These are phyloP conservation scores for Holtermannia corniformis DNA, from an alignment of 768 basidiomycete species.

Conservation along the genomic window DNA sequence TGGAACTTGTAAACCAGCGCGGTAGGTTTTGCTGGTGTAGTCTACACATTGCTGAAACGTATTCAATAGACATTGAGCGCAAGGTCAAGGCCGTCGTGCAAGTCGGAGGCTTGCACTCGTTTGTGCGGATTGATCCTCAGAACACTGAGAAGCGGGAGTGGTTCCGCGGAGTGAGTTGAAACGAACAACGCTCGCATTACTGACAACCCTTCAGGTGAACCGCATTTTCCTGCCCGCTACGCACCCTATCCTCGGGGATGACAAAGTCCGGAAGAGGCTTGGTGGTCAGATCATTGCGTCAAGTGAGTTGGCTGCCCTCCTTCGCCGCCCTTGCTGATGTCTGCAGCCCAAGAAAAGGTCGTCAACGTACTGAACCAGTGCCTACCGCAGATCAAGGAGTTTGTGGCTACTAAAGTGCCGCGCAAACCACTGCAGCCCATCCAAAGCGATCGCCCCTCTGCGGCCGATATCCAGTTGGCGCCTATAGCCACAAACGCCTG, in stretches of 20 bases:
- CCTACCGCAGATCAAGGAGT: constrained; percentile 55
- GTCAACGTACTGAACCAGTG: constrained; percentile 62
- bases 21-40: no score
- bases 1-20: constrained; percentile 62
- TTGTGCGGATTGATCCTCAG: constrained; percentile 41
- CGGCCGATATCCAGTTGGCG: background rate
- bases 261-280: constrained; percentile 51
- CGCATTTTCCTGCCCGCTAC: constrained; percentile 52
- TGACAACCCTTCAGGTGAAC: constrained; percentile 16
- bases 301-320: constrained; percentile 45
- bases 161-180: constrained; percentile 56
- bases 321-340: background rate
- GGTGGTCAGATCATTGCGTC: constrained; percentile 54
- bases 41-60: constrained; percentile 20
- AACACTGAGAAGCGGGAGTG: constrained; percentile 55
- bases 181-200: no score
- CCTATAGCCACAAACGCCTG: no score
- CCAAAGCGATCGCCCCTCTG: background rate
- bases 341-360: constrained; percentile 59
- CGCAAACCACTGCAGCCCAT: background rate
- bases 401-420: constrained; percentile 42
- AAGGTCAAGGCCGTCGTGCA: constrained; percentile 65
- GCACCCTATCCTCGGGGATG: constrained; percentile 46
- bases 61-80: constrained; percentile 48
- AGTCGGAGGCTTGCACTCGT: constrained; percentile 54